Evolutionary conservation across 1,139 yeast species (phyloP), one percentile per base, ranked within the genome.

Genomic region (Eremothecium sinecaudum): DNA sequence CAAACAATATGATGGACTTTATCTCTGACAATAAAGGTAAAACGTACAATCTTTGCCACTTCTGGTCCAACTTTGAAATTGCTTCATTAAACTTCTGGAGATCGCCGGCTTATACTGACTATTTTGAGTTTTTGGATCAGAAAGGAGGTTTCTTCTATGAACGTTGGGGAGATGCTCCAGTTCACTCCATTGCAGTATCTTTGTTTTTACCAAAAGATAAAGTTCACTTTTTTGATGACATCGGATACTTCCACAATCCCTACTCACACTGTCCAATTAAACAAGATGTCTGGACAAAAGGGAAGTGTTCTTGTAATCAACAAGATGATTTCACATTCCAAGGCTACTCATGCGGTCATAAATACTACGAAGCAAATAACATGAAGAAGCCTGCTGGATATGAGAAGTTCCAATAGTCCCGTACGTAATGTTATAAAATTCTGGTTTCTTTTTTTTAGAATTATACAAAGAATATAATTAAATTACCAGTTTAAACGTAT

Each of bases 81-180:
- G 94, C 81, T 17, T 73, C 72, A 39, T 67, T 82, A 59, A 68
- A 74, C 38, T 69, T 82, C 50, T 82, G 86, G 84, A 71, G 92
- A 58, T 61, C 75, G 18, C 73, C 78, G 32, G 82, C 83, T 15
- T 83, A 82, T 56, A 56, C 58, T 36, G 66, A 68, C 34, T 82
- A 77, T 57, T 83, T 82, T 48, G 79, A 79, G 19, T 62, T 68
- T 49, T 68, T 82, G 50, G 94, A 82, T 57, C 62, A 72, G 46
- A 72, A 82, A 11, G 94, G 94, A 49, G 93, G 93, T 7, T 83
- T 83, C 62, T 83, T 80, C 61, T 83, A 83, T 55, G 94, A 83
- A 60, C 71, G 94, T 55, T 82, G 94, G 93, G 94, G 94, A 40
- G 94, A 83, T 61, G 94, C 94, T 21, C 94, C 94, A 21, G 78